Percentiles rank a stretch among this genome's conserved stretches.
These are phyloP conservation scores for Pythium utonaiense DNA, from an alignment of 352 stramenopile species.

Conservation along the genomic window DNA sequence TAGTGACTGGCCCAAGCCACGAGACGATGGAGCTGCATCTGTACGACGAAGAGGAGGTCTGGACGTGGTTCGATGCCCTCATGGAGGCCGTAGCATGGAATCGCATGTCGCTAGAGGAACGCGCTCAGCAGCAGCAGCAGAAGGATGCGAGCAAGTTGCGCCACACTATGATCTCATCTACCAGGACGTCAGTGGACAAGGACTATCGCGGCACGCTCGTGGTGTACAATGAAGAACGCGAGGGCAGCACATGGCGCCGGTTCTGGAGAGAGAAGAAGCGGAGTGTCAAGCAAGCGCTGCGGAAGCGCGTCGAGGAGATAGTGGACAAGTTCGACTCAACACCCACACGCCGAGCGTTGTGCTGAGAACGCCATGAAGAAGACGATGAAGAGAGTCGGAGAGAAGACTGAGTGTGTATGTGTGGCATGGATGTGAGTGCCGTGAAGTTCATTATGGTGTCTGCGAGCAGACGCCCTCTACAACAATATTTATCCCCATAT, in stretches of 20 bases:
- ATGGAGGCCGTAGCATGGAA: constrained; percentile 41
- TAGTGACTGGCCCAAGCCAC: constrained; percentile 43
- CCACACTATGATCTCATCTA: background rate
- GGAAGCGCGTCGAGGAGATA: constrained; percentile 49
- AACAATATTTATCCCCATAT: background rate
- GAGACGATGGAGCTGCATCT: constrained; percentile 76
- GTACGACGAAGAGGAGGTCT: constrained; percentile 51
- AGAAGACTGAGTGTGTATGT: background rate
- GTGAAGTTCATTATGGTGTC: background rate
- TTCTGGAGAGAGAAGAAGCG: constrained; percentile 26
- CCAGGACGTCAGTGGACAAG: constrained; percentile 24
- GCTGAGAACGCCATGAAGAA: background rate
- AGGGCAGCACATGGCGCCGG: constrained; percentile 36
- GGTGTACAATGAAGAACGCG: constrained; percentile 62
- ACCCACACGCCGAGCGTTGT: constrained; percentile 12
- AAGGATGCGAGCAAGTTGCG: constrained; percentile 14
- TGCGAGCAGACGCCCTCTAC: background rate
- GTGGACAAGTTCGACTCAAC: constrained; percentile 51
- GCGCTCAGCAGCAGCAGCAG: constrained; percentile 33
- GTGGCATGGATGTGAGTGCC: background rate
- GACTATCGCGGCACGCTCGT: constrained; percentile 66
- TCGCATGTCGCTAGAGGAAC: constrained; percentile 14
- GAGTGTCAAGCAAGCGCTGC: constrained; percentile 35
- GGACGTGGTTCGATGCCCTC: constrained; percentile 64
- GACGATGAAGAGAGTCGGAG: background rate